phyloP scores from a whole-genome alignment of 2,329 filamentous ascomycete genomes.

The Pseudocercospora eumusae region DNA sequence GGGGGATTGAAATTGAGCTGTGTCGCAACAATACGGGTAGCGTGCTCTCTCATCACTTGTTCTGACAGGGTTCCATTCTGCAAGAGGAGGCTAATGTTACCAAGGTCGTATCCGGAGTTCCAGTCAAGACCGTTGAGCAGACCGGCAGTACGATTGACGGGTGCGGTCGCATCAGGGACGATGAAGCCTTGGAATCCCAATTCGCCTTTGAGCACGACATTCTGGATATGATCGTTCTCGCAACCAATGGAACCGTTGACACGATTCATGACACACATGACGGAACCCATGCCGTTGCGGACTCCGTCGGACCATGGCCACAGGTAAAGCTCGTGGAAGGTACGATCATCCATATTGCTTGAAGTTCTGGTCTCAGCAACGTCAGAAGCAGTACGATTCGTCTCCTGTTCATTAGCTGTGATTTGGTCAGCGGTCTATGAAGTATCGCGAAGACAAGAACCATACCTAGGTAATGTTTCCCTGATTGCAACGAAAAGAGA shows the following conservation, averaged over 20 bases:
- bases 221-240: neutral
- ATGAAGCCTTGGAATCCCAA: constrained; percentile 1
- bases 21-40: too few species aligned
- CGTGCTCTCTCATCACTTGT: too few species aligned
- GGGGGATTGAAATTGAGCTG: neutral
- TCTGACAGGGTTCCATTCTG: too few species aligned
- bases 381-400: too few species aligned
- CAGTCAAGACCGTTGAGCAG: too few species aligned
- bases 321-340: constrained; percentile 4
- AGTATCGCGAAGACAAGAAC: neutral
- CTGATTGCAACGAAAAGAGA: neutral
- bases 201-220: neutral
- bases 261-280: constrained; percentile 3
- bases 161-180: neutral
- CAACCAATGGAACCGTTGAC: neutral
- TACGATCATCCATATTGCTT: neutral
- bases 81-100: too few species aligned
- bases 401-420: too few species aligned
- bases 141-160: too few species aligned
- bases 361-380: too few species aligned
- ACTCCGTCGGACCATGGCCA: constrained; percentile 3
- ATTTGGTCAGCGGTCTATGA: neutral
- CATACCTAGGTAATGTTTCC: neutral
- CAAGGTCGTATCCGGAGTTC: too few species aligned
- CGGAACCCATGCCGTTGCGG: neutral